Base-by-base conservation (phyloP, 2,329 filamentous ascomycete genomes). In the Fusarium duplospermum region DNA sequence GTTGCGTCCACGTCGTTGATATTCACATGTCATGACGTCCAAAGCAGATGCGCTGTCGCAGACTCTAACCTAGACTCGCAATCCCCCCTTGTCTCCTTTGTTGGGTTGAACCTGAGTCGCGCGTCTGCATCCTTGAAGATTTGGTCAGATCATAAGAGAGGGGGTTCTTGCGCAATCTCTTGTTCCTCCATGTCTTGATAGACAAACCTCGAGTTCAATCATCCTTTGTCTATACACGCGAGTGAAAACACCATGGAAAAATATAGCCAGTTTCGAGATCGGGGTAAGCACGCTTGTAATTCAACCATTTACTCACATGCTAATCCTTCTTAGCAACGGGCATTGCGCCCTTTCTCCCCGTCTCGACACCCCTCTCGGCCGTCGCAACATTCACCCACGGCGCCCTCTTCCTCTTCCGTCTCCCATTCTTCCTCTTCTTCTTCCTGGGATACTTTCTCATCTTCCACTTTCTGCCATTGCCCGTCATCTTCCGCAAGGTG, bases 291-390 rank as follows among this genome's bases (percentile, higher is more conserved):
- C 1, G 7, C 3, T 6, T 4, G 2, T 4, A 3, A 7, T 20
- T 58, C 2, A 4, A 9, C 35, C 18, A 59, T 67, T 36, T 68
- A 24, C 58, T 74, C 62, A 74, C 73, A 56, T 70, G 42, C 62
- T 66, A 42, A 66, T 47, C 1, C 29, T 27, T 40, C 13, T 3
- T 72, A 98, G 96, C 95, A 75, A 97, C 96, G 76, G 96, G 96
- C 79, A 97, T 99, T 82, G 94, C 96, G 74, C 96, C 96, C 67
- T 99, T 99, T 86, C 92, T 98, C 71, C 95, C 96, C 18, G 89
- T 95, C 64, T 88, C 91, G 20, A 89, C 92, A 8, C 89, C 91
- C 57, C 85, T 91, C 27, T 89, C 92, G 13, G 84, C 89, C 67
- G 81, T 93, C 69, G 90, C 90, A 74, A 87, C 90, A 18, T 86